Evolutionary conservation across 1,284 basidiomycete species (phyloP), one percentile per base, ranked within the genome.

Genomic region (Stereum hirsutum): DNA sequence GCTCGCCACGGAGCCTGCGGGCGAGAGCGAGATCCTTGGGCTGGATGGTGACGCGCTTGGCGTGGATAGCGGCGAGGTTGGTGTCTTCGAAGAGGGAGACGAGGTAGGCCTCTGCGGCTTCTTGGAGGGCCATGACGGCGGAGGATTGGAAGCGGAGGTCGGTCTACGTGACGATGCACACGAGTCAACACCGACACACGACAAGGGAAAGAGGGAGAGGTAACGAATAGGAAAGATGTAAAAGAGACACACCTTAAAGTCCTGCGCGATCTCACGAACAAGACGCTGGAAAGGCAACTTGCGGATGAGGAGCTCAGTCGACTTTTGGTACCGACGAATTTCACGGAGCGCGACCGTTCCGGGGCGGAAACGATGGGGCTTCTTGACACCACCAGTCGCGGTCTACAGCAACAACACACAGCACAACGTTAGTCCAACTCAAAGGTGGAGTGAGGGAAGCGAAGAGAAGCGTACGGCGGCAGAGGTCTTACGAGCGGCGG

Each of bases 61-160:
- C 85, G 68, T 89, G 85, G 65, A 89, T 88, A 49, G 85, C 86
- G 49, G 82, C 81, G 54, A 87, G 72, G 70, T 88, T 88, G 63
- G 83, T 84, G 63, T 85, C 81, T 58, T 85, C 81, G 62, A 91
- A 92, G 53, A 80, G 68, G 25, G 72, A 75, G 61, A 80, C 76
- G 57, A 80, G 74, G 72, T 79, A 80, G 11, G 57, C 51, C 64
- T 80, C 77, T 45, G 73, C 68, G 25, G 76, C 74, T 63, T 78
- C 76, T 64, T 80, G 76, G 49, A 80, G 69, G 32, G 73, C 77
- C 52, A 72, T 65, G 55, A 78, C 72, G 53, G 76, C 77, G 34
- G 74, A 76, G 30, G 74, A 77, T 65, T 79, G 75, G 75, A 80
- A 79, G 57, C 76, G 72, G 46, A 79, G 66, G 58, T 78, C 75